phyloP scores from a whole-genome alignment of 176 grass and related monocot species.

The Alopecurus myosuroides region DNA sequence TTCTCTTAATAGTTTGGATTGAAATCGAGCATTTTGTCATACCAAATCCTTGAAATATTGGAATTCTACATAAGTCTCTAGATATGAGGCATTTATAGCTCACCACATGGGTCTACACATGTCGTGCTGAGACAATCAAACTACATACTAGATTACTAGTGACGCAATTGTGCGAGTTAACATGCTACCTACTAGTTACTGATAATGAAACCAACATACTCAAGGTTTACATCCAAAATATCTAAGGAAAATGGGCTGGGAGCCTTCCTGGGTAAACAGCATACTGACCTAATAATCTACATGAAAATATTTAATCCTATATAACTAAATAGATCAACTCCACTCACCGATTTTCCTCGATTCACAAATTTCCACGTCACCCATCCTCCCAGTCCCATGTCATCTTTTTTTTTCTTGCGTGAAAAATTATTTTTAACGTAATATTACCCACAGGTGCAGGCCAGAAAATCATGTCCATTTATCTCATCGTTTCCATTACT shows the following conservation, averaged over 20 bases:
- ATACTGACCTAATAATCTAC: background rate
- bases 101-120: background rate
- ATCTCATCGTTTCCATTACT: background rate
- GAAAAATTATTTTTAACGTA: background rate
- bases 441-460: background rate
- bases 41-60: background rate
- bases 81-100: background rate
- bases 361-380: background rate
- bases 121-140: background rate
- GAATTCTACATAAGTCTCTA: background rate
- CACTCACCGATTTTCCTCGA: background rate
- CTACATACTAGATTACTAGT: background rate
- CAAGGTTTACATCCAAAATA: background rate
- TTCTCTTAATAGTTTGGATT: background rate
- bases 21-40: background rate
- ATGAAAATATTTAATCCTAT: background rate
- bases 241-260: background rate
- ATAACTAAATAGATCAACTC: background rate
- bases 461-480: background rate
- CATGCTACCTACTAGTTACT: background rate
- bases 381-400: background rate
- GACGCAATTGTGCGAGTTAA: background rate
- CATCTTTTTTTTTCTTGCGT: background rate
- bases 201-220: background rate
- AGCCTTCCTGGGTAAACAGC: background rate